Conservation (phyloP, 768 basidiomycete species). For the Termitomyces sp. region DNA sequence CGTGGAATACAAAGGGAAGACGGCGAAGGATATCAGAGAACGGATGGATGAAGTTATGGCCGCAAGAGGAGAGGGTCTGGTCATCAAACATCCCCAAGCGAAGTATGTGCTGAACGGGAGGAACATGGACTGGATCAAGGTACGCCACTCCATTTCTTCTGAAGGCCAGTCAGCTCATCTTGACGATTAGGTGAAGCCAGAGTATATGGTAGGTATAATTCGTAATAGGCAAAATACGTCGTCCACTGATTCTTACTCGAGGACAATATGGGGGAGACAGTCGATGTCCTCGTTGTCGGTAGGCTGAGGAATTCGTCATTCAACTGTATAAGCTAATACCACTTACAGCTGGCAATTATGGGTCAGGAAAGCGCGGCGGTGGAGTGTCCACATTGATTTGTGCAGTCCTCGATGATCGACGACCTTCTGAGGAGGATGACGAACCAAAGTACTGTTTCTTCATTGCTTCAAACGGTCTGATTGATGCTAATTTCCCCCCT, state of each 20-base stretch:
- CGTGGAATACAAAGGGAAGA: constrained; percentile 65
- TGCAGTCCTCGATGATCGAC: constrained; percentile 78
- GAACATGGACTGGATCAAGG: constrained; percentile 92
- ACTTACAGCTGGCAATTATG: constrained; percentile 75
- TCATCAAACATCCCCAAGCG: constrained; percentile 80
- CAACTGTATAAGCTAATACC: neutral
- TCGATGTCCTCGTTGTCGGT: constrained; percentile 91
- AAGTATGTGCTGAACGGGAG: constrained; percentile 85
- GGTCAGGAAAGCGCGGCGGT: constrained; percentile 79
- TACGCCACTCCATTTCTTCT: constrained; percentile 16
- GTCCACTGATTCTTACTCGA: constrained; percentile 19
- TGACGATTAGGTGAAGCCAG: constrained; percentile 63
- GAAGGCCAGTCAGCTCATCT: neutral
- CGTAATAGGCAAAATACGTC: neutral
- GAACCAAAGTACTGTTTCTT: constrained; percentile 49
- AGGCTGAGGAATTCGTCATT: constrained; percentile 16
- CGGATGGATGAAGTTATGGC: constrained; percentile 84
- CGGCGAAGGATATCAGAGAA: constrained; percentile 73
- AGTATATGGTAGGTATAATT: constrained; percentile 63
- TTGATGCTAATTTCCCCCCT: neutral
- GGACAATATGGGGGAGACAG: constrained; percentile 91
- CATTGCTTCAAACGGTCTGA: neutral
- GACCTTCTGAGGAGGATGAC: constrained; percentile 46
- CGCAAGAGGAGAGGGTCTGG: constrained; percentile 84
- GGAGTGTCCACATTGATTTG: constrained; percentile 88